These are phyloP conservation scores for Penicillium nucicola DNA, from an alignment of 495 filamentous ascomycete species.

Conservation along the genomic window DNA sequence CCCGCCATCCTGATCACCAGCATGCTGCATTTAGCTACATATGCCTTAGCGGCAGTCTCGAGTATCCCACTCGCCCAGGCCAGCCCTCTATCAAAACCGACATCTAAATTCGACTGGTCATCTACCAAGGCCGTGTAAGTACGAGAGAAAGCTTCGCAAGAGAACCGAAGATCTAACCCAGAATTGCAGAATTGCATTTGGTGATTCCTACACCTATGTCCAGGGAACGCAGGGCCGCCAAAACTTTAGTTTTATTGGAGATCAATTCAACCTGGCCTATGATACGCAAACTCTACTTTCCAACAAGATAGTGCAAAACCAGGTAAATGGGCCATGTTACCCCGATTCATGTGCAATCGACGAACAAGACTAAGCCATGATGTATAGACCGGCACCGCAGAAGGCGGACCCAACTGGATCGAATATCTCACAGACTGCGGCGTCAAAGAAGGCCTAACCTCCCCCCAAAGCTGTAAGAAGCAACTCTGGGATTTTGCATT, in stretches of 20 bases:
- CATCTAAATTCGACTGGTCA: constrained; percentile 28
- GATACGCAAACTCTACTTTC: constrained; percentile 36
- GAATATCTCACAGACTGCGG: constrained; percentile 48
- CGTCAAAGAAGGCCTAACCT: constrained; percentile 29
- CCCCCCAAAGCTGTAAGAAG: constrained; percentile 34
- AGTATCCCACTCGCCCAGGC: constrained; percentile 1
- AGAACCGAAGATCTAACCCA: neutral
- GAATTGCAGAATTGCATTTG: constrained; percentile 44
- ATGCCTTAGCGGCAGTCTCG: neutral
- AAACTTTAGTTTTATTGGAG: constrained; percentile 51
- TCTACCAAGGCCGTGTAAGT: constrained; percentile 30
- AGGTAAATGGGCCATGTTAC: constrained; percentile 20
- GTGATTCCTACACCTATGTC: constrained; percentile 54
- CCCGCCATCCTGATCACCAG: neutral
- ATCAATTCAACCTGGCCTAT: constrained; percentile 36
- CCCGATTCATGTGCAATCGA: neutral
- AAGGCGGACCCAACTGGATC: constrained; percentile 50
- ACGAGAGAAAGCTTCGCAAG: neutral
- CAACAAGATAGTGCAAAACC: constrained; percentile 49
- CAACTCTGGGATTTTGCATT: constrained; percentile 58
- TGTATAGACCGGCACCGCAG: constrained; percentile 35
- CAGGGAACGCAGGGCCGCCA: constrained; percentile 46
- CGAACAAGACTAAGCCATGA: neutral
- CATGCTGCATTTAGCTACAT: neutral
- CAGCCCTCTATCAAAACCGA: constrained; percentile 3